Conservation (phyloP, 2,329 filamentous ascomycete species). For the Sphaerulina musiva region DNA sequence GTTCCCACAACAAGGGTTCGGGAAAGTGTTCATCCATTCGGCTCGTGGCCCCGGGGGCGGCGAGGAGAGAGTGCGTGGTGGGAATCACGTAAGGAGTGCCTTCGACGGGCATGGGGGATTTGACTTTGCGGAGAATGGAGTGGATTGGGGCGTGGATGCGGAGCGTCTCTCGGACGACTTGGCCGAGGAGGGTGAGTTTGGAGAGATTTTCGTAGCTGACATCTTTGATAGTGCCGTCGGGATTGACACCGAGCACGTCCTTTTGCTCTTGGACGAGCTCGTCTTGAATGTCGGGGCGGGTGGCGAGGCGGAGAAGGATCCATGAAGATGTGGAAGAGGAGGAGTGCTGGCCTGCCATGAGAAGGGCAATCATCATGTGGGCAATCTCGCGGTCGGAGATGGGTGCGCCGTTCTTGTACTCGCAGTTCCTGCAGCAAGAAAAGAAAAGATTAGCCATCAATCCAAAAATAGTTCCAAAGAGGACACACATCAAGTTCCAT, state of each 20-base stretch:
- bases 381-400: constrained; percentile 81
- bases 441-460: not conserved
- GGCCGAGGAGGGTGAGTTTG: constrained; percentile 72
- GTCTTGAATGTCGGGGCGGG: constrained; percentile 68
- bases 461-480: no score
- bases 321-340: constrained; percentile 78
- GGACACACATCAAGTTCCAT: constrained; percentile 66
- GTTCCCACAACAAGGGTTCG: constrained; percentile 76
- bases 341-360: constrained; percentile 89
- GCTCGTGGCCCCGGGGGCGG: constrained; percentile 76
- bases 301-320: constrained; percentile 76
- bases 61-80: constrained; percentile 70
- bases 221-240: constrained; percentile 50
- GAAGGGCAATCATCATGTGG: constrained; percentile 87
- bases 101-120: constrained; percentile 74
- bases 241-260: constrained; percentile 61
- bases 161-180: constrained; percentile 85
- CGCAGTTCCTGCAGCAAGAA: constrained; percentile 46
- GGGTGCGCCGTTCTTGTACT: constrained; percentile 72
- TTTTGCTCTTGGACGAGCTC: constrained; percentile 80
- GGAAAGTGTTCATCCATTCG: constrained; percentile 70
- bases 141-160: constrained; percentile 89
- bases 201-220: constrained; percentile 71
- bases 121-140: constrained; percentile 89
- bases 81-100: constrained; percentile 80